Evolutionary conservation across 208 protist species (phyloP), one percentile per base, ranked within the genome.

Genomic region (Acanthamoeba royreba): DNA sequence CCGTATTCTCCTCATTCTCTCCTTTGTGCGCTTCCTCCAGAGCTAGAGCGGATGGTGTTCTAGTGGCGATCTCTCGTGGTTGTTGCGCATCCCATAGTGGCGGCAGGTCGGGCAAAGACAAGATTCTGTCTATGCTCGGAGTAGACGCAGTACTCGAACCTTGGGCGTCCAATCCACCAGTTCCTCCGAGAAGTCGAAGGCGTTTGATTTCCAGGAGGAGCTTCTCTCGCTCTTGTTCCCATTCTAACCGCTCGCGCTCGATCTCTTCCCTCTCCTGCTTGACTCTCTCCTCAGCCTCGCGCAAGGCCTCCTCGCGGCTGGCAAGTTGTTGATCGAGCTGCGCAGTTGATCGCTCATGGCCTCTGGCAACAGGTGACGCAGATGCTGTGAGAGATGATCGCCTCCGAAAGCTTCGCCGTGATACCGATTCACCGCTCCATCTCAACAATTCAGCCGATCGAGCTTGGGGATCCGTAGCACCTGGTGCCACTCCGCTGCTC

Each of bases 1-100:
- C 77, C 19, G 92, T 43, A 22, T 31, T 45, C 90, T 93, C 45
- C 72, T 63, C 72, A 61, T 94, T 53, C 63, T 88, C 63, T 17
- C 19, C 66, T 45, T 58, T 31, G 47, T 74, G 40, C 1, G 45
- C 88, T 33, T 74, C 47, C 85, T 85, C 74, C 19, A n/a, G n/a
- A n/a, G n/a, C n/a, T n/a, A n/a, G n/a, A n/a, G n/a, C n/a, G n/a
- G n/a, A n/a, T n/a, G n/a, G n/a, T n/a, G n/a, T n/a, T n/a, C n/a
- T n/a, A n/a, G n/a, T n/a, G n/a, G n/a, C n/a, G n/a, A n/a, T n/a
- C 38, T 93, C 38, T 55, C 85, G 31, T 94, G 19, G 7, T 86
- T 33, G 22, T 81, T 42, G n/a, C n/a, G n/a, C n/a, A n/a, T n/a
- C n/a, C n/a, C n/a, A n/a, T n/a, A n/a, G n/a, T n/a, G n/a, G n/a